Evolutionary conservation across 495 filamentous ascomycete species (phyloP), one percentile per base, ranked within the genome.

Genomic region (Terfezia claveryi): DNA sequence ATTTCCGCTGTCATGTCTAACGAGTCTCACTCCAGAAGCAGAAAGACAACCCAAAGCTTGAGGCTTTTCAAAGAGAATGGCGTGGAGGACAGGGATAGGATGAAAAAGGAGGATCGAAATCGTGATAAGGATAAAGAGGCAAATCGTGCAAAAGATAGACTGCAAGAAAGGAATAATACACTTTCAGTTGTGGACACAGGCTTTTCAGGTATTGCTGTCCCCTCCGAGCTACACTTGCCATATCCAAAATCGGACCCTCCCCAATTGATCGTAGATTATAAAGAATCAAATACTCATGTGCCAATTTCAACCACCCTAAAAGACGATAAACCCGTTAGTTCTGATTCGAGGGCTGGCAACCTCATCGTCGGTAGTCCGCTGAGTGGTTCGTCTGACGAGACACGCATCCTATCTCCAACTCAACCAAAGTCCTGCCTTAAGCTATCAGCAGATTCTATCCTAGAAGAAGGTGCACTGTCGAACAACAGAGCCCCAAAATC

Each of bases 41-140:
- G 91, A 56, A 98, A 98, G 70, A 81, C 89, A 50, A 94, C 86
- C 65, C 88, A 98, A 66, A 85, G 83, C 62, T 68, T 98, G 50
- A 79, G 91, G 4, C 74, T 95, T 53, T 98, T 98, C 73, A 91
- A 86, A 66, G 86, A 94, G 63, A 91, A 87, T 56, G 81, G 76
- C 20, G 74, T 85, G 23, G 71, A 73, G 38, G 71, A 77, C 49
- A 74, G 56, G 54, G 69, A 58, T 54, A 64, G 58, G 54, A 58
- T 66, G 55, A 62, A 70, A 53, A 62, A 68, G 55, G 61, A 60
- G 57, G 58, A 66, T 54, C 51, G 61, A 56, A 56, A 65, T 54
- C 50, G 23, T 20, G 50, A 32, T 12, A 23, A 51, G 50, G 27
- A 51, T 20, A 32, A 23, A 12, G 59, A 62, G 49, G 58, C 64